Evolutionary conservation across 1,139 yeast species (phyloP), one percentile per base, ranked within the genome.

Genomic region (Yamadazyma blattariae): DNA sequence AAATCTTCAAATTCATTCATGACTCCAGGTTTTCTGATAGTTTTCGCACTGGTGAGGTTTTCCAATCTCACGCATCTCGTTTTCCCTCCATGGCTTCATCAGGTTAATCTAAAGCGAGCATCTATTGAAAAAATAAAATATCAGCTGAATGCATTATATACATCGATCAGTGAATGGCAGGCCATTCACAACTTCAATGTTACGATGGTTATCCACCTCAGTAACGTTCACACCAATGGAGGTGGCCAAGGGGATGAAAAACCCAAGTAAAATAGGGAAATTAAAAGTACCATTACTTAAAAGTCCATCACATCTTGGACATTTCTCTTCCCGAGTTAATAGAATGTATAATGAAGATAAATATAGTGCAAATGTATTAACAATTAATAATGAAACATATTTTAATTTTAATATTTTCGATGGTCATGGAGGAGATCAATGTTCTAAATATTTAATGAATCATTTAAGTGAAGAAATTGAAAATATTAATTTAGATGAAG

Each of bases 351-450:
- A 92, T 56, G 97, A 92, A 57, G 98, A 92, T 57, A 67, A 77
- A 36, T 84, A 79, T 58, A 71, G 67, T 44, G 85, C 85, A 13
- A 69, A 67, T n/a, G 77, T 83, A 14, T 47, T 83, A 25, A 60
- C 64, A 20, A 51, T 79, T 17, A 43, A 51, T 5, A 47, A 37
- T 5, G 37, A 46, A 12, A 40, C 55, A 4, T 57, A 67, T 22
- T 82, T 88, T 59, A 79, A 78, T 50, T 80, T 85, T 55, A 77
- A 79, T 32, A 74, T 92, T 2, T 89, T 83, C 57, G 98, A 92
- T 58, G 98, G 97, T 2, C 98, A 92, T 57, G 97, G 97, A 4
- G 96, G 96, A 13, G 72, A 68, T 24, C 79, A 82, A 41, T 87
- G 96, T 50, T 71, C 89, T 28, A 70, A 64, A 19, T 84, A 71